Evolutionary conservation across 148 eudicot genomes (phyloP).

Genomic region (Persicaria tinctoria): DNA sequence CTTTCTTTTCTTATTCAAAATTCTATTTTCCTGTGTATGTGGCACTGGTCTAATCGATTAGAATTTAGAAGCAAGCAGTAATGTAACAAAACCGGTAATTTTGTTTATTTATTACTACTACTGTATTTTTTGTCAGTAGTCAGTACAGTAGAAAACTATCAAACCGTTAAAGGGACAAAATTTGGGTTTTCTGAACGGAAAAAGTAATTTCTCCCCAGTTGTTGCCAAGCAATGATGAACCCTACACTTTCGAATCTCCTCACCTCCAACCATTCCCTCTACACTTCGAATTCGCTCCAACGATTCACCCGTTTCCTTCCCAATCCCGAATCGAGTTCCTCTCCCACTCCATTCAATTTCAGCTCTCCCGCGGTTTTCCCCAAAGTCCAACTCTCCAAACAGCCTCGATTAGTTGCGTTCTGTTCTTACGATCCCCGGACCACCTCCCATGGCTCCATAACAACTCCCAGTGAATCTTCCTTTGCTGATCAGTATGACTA

Average conservation of each 20-base stretch:
- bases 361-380: neutral
- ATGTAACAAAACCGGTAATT: no score
- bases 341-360: neutral
- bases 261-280: conserved; percentile 13
- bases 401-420: conserved; percentile 8
- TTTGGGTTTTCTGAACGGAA: no score
- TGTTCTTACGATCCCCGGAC: conserved; percentile 9
- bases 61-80: no score
- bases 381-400: conserved; percentile 12
- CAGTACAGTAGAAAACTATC: no score
- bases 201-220: no score
- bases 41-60: no score
- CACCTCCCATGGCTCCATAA: neutral
- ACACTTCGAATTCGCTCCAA: conserved; percentile 10
- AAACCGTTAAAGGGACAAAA: no score
- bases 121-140: no score
- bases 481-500: neutral
- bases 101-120: no score
- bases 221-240: neutral
- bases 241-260: neutral
- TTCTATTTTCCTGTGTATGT: no score
- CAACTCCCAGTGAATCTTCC: conserved; percentile 7
- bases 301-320: conserved; percentile 8
- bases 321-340: conserved; percentile 1
- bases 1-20: no score